phyloP scores from a whole-genome alignment of 2,329 filamentous ascomycete species.

The Penicillium crustosum region DNA sequence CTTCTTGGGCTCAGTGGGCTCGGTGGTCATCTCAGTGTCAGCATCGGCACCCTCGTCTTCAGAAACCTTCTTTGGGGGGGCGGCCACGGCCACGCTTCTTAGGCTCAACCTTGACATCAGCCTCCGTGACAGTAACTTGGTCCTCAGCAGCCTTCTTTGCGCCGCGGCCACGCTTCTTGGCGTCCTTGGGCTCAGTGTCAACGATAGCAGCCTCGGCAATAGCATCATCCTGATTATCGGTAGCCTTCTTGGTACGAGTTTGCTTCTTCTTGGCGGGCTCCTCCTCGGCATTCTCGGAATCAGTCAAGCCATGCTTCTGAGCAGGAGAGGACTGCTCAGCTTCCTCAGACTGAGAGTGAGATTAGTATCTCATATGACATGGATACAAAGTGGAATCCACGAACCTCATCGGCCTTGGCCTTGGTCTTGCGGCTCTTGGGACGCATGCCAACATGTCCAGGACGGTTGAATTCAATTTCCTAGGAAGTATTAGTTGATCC shows the following conservation, averaged over 20 bases:
- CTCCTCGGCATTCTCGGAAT: constrained; percentile 8
- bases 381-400: not conserved
- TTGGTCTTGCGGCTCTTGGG: constrained; percentile 5
- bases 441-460: constrained; percentile 65
- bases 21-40: not conserved
- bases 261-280: constrained; percentile 17
- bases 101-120: not conserved
- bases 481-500: constrained; percentile 36
- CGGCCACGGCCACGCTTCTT: constrained; percentile 10
- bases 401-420: not conserved
- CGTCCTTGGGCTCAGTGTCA: constrained; percentile 20
- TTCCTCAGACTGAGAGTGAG: constrained; percentile 2
- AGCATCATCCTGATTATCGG: constrained; percentile 13
- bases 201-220: constrained; percentile 15
- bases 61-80: constrained; percentile 2
- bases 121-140: not conserved
- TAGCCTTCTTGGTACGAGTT: constrained; percentile 7
- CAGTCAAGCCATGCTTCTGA: not conserved
- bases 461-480: constrained; percentile 73
- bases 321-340: not conserved
- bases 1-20: not conserved
- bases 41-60: not conserved
- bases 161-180: constrained; percentile 28
- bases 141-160: not conserved
- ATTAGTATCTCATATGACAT: not conserved